Evolutionary conservation across 2,329 filamentous ascomycete species (phyloP).

Genomic region (Hysterium pulicare): DNA sequence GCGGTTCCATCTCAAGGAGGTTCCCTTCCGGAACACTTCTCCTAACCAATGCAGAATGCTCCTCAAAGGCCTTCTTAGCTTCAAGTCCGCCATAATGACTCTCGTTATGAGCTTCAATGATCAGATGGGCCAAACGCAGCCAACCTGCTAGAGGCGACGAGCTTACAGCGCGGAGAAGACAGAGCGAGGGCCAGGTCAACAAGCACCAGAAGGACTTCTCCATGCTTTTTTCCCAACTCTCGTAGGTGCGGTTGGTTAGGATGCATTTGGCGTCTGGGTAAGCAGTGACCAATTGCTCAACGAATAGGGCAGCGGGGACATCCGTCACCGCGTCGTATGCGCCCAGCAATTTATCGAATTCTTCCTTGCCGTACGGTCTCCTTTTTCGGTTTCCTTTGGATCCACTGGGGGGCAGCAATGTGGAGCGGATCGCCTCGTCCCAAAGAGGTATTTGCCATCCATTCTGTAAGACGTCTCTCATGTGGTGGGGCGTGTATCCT

Average conservation of each 20-base stretch:
- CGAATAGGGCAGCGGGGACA: slow-evolving; percentile 26
- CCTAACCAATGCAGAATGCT: no score
- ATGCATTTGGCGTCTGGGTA: slow-evolving; percentile 35
- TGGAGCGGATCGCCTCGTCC: slow-evolving; percentile 27
- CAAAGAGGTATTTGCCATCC: slow-evolving; percentile 20
- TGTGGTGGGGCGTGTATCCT: slow-evolving; percentile 24
- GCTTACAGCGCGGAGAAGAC: no score
- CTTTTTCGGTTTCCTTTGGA: slow-evolving; percentile 8
- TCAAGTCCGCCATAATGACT: no score
- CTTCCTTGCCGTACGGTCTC: slow-evolving; percentile 27
- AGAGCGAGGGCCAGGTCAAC: slow-evolving; percentile 23
- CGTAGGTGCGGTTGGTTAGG: slow-evolving; percentile 25
- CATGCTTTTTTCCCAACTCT: slow-evolving; percentile 26
- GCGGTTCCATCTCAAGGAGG: no score
- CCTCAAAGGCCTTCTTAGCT: no score
- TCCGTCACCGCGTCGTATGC: slow-evolving; percentile 38
- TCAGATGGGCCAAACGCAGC: no score
- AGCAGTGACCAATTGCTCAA: slow-evolving; percentile 24
- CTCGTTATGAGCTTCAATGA: no score
- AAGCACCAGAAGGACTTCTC: slow-evolving; percentile 23
- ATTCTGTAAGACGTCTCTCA: slow-evolving; percentile 20
- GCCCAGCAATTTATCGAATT: slow-evolving; percentile 49
- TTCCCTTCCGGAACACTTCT: no score
- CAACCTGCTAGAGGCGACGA: no score
- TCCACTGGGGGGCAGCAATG: slow-evolving; percentile 16